Percentiles rank a stretch among this genome's conserved stretches.
phyloP scores from a whole-genome alignment of 2,329 filamentous ascomycete species.

The Epichloe bromicola region DNA sequence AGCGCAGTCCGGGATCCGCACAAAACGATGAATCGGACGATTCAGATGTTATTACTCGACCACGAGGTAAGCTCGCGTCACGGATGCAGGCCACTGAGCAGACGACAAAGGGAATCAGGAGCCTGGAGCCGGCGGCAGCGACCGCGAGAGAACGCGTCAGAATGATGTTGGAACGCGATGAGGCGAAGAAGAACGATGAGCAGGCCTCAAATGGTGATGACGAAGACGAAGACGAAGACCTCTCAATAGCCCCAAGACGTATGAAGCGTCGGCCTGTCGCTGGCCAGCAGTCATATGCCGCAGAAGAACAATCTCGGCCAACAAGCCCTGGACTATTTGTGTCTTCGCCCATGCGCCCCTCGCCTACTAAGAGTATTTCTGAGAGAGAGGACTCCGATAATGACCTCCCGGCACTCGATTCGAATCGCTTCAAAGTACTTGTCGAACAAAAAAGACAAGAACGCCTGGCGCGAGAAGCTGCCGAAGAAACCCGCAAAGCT shows the following conservation, averaged over 20 bases:
- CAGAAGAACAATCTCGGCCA: conserved; percentile 12
- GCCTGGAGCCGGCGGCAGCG: conserved; percentile 9
- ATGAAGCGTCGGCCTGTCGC: conserved; percentile 22
- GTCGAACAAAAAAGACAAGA: conserved; percentile 61
- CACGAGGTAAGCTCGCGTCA: conserved; percentile 51
- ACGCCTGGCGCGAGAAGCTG: conserved; percentile 52
- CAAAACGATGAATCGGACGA: conserved; percentile 33
- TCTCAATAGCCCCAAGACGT: conserved; percentile 28
- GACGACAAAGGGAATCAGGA: conserved; percentile 6
- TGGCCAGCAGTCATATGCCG: conserved; percentile 18
- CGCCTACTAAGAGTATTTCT: conserved; percentile 15
- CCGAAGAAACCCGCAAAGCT: conserved; percentile 34
- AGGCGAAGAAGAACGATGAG: conserved; percentile 14
- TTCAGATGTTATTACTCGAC: conserved; percentile 28
- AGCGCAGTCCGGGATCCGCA: conserved; percentile 5
- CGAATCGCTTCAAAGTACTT: conserved; percentile 56
- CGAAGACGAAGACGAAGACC: conserved; percentile 23
- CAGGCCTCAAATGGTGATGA: conserved; percentile 13
- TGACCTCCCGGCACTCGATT: conserved; percentile 33
- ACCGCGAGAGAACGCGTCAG: conserved; percentile 29
- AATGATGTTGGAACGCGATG: conserved; percentile 25
- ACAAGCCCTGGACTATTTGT: conserved; percentile 41
- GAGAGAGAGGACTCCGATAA: conserved; percentile 31
- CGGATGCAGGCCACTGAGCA: conserved; percentile 37
- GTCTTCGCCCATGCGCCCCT: conserved; percentile 31